Conservation (phyloP, 352 stramenopile species). For the Pythium volutum region DNA sequence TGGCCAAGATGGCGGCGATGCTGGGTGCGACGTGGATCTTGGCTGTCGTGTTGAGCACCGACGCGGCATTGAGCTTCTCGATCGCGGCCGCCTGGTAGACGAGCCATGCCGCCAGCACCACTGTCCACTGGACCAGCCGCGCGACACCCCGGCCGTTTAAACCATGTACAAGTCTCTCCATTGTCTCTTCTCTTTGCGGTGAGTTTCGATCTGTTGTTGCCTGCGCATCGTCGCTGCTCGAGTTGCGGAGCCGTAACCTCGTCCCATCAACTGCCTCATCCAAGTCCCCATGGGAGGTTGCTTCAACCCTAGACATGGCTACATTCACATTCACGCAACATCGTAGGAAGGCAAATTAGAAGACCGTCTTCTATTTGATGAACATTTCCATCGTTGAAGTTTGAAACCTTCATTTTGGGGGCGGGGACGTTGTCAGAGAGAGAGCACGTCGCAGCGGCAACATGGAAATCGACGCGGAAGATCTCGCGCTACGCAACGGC, state of each 20-base stretch:
- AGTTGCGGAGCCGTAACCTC: background rate
- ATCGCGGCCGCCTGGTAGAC: background rate
- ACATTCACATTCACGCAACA: constrained; percentile 11
- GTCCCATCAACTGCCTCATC: constrained; percentile 11
- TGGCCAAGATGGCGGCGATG: constrained; percentile 34
- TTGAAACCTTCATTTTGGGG: constrained; percentile 3
- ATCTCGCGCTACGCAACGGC: constrained; percentile 12
- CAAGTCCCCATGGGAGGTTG: background rate
- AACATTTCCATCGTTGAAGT: constrained; percentile 17
- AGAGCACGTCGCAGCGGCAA: background rate
- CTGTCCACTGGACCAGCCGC: background rate
- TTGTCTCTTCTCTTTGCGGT: background rate
- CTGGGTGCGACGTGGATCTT: constrained; percentile 33
- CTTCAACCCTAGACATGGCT: constrained; percentile 7
- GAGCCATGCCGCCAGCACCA: background rate
- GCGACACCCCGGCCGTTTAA: background rate
- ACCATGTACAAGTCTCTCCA: background rate
- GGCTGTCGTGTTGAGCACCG: constrained; percentile 27
- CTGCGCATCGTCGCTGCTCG: background rate
- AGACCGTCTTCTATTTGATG: constrained; percentile 4
- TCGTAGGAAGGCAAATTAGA: background rate
- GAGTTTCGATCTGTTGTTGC: background rate
- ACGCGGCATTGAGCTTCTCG: constrained; percentile 17
- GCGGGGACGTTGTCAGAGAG: background rate
- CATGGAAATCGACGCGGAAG: constrained; percentile 14